Base-by-base conservation (phyloP, 495 filamentous ascomycete species). In the Penicillium desertorum region DNA sequence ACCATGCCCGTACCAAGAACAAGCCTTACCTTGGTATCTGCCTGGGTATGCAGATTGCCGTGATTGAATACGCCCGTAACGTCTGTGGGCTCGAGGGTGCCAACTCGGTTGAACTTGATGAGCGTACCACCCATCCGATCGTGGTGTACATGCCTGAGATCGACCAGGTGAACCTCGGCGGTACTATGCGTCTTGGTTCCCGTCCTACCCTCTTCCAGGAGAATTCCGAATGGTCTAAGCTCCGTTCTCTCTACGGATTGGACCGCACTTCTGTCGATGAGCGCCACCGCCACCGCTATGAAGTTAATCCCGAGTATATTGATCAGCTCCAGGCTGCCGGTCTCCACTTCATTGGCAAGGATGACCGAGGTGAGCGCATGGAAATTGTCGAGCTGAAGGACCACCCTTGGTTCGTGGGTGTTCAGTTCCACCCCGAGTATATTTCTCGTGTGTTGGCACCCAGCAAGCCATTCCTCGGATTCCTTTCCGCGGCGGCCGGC, bases 61-160 rank as follows among this genome's bases (percentile, higher is more conserved):
- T 96, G 16, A 88, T 96, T 59, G 93, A 98, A 66, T 90, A 82
- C 58, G 90, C 90, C n/a, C 82, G 88, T 36, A 83, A 91, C 57
- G 74, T 90, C 10, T 86, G 81, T 75, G 82, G 77, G 27, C 74
- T 89, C 42, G 60, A 71, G 7, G 73, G 77, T 47, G 90, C 89
- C 3, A 80, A 76, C 12, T 87, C 83, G 25, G 82, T 81, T 39
- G 91, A 96, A 67, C 80, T 94, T 51, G 68, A 86, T 55, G 73
- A 76, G 1, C 55, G 74, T 3, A 76, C 82, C 5, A 67, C 78
- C 32, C 70, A 91, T 56, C 83, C 79, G 11, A 80, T 89, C 14
- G 81, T 98, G 60, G 84, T 96, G 59, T 89, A 86, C 73, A 98
- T 98, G 94, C 94, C 92, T 2, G 93, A 98, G 72, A 81, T 88